Evolutionary conservation across 2,329 filamentous ascomycete species (phyloP).

Genomic region (Diaporthe sp.): DNA sequence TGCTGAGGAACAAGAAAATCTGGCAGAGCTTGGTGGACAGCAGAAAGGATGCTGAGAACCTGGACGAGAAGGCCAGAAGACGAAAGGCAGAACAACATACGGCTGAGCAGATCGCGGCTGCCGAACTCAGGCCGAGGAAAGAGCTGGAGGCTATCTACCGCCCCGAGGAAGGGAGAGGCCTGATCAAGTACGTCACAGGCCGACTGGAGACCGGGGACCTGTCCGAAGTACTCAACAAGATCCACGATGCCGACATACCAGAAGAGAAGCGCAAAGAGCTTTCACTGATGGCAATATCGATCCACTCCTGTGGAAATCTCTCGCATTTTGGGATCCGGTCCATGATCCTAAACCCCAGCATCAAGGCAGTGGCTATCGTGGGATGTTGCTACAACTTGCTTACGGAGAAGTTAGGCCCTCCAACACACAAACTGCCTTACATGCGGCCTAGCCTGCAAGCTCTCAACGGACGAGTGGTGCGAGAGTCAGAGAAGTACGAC

Average conservation of each 20-base stretch:
- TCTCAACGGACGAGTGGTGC: slow-evolving; percentile 75
- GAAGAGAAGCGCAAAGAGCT: slow-evolving; percentile 54
- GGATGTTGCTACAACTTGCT: slow-evolving; percentile 98
- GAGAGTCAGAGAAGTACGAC: slow-evolving; percentile 81
- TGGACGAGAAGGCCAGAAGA: slow-evolving; percentile 56
- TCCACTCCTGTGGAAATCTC: slow-evolving; percentile 98
- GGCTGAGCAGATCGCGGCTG: slow-evolving; percentile 48
- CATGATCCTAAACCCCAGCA: slow-evolving; percentile 84
- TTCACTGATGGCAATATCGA: slow-evolving; percentile 87
- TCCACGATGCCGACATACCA: slow-evolving; percentile 60
- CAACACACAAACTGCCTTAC: slow-evolving; percentile 86
- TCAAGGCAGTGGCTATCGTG: slow-evolving; percentile 93
- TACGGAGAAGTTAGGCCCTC: slow-evolving; percentile 88
- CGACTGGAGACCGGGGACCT: slow-evolving; percentile 81
- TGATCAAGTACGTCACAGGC: slow-evolving; percentile 84
- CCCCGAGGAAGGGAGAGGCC: slow-evolving; percentile 73
- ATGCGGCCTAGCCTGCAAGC: slow-evolving; percentile 78
- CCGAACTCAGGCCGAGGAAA: slow-evolving; percentile 65
- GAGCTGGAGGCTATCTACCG: slow-evolving; percentile 67
- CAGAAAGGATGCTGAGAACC: slow-evolving; percentile 56
- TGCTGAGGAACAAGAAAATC: slow-evolving; percentile 87
- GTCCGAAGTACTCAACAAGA: slow-evolving; percentile 73
- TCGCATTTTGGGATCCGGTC: slow-evolving; percentile 94
- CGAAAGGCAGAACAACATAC: slow-evolving; percentile 50
- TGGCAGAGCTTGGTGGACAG: slow-evolving; percentile 68